Conservation (phyloP, 192 early-diverging fungal species). For the Gaertneriomyces sp. region DNA sequence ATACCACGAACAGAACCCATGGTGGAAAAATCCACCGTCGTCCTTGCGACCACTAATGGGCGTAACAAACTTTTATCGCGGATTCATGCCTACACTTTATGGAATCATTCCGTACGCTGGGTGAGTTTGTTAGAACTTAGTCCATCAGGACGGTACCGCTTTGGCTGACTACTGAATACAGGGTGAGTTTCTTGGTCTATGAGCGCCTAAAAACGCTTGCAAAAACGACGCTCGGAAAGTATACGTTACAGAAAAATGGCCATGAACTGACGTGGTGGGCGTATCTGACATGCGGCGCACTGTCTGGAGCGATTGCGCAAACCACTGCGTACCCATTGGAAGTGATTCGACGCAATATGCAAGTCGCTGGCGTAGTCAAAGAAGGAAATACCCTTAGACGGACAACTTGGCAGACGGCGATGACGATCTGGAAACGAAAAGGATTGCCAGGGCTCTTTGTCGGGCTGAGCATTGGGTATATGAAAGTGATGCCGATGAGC, state of each 20-base stretch:
- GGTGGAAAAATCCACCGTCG: constrained; percentile 6
- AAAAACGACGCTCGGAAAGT: constrained; percentile 21
- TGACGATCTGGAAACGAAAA: constrained; percentile 58
- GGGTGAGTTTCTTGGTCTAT: constrained; percentile 87
- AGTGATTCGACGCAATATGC: constrained; percentile 58
- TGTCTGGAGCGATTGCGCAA: constrained; percentile 81
- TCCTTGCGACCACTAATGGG: constrained; percentile 23
- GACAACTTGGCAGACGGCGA: constrained; percentile 51
- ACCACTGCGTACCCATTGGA: constrained; percentile 90
- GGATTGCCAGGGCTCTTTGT: constrained; percentile 91
- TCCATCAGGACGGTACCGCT: neutral
- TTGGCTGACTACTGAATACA: neutral
- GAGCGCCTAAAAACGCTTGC: constrained; percentile 43
- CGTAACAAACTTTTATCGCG: constrained; percentile 89
- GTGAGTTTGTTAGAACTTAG: constrained; percentile 1
- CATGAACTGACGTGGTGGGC: constrained; percentile 61
- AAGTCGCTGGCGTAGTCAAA: constrained; percentile 38
- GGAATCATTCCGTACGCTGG: constrained; percentile 98
- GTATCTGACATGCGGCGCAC: constrained; percentile 73
- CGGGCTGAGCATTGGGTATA: constrained; percentile 93
- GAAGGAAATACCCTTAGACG: constrained; percentile 15
- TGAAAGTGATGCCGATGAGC: constrained; percentile 93
- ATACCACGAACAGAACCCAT: constrained; percentile 67
- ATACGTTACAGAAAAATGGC: constrained; percentile 15
- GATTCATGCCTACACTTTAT: constrained; percentile 79